Percentiles rank a stretch among this genome's conserved stretches.
These are phyloP conservation scores for Pseudohyphozyma bogoriensis DNA, from an alignment of 768 basidiomycete genomes.

Conservation along the genomic window DNA sequence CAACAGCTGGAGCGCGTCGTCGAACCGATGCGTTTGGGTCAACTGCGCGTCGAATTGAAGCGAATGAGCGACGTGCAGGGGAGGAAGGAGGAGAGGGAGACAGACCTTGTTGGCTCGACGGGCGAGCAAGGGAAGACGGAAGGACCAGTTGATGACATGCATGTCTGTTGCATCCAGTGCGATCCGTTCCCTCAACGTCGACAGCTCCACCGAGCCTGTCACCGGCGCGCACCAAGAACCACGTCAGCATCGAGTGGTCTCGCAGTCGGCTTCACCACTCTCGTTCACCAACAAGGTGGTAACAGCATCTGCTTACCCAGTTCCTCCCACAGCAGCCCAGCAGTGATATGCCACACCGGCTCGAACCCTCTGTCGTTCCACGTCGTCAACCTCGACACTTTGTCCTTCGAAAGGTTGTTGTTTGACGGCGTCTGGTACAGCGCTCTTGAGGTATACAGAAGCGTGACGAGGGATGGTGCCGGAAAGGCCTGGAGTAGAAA, in stretches of 20 bases:
- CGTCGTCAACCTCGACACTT: not conserved
- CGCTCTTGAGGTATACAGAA: not conserved
- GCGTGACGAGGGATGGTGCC: not conserved
- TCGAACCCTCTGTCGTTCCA: not conserved
- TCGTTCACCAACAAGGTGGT: not conserved
- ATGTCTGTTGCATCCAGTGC: not conserved
- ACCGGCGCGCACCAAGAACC: not conserved
- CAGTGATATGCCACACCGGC: not conserved
- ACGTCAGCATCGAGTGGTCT: no score
- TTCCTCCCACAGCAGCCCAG: not conserved
- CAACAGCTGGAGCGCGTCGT: not conserved
- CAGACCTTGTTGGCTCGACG: not conserved
- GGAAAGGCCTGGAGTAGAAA: not conserved
- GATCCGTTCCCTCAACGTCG: not conserved
- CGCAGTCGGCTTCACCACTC: not conserved
- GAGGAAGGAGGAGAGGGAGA: no score
- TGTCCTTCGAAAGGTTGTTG: not conserved
- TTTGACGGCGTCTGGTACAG: not conserved
- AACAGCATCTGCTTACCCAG: not conserved
- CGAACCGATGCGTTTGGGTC: not conserved
- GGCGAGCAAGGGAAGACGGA: not conserved
- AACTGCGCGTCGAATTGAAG: not conserved
- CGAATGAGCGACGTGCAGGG: not conserved
- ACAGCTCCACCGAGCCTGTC: not conserved
- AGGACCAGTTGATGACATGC: not conserved